These are phyloP conservation scores for Cucumis cinereus DNA, from an alignment of 306 rosid species.

Conservation along the genomic window DNA sequence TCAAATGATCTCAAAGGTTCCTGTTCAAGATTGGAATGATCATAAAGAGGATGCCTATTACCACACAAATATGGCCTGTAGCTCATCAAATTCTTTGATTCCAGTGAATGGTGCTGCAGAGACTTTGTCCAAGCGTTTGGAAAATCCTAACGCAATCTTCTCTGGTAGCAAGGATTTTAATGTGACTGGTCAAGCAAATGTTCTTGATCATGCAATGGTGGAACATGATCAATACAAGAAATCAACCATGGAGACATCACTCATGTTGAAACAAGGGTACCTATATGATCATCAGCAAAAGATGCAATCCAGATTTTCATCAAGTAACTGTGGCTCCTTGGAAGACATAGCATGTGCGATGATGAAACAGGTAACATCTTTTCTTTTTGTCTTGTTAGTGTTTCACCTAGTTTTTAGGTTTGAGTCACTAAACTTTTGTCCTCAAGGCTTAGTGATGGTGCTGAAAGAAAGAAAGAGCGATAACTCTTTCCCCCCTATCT, in stretches of 20 bases:
- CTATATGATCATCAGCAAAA: conserved; percentile 35
- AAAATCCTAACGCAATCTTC: conserved; percentile 19
- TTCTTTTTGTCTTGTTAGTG: conserved; percentile 2
- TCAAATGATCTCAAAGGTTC: conserved; percentile 25
- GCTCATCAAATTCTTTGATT: conserved; percentile 35
- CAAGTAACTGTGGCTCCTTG: conserved; percentile 57
- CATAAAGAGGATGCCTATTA: conserved; percentile 36
- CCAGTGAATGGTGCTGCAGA: conserved; percentile 36
- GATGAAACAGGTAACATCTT: conserved; percentile 59
- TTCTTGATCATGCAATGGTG: conserved; percentile 28
- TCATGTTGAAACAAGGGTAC: conserved; percentile 30
- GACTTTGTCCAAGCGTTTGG: conserved; percentile 25
- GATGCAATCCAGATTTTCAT: conserved; percentile 27
- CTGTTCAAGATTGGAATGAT: conserved; percentile 52
- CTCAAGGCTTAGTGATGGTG: background rate
- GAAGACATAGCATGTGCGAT: conserved; percentile 62
- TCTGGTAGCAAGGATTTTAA: conserved; percentile 32
- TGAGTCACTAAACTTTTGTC: background rate
- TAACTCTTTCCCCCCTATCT: background rate
- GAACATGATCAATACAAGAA: conserved; percentile 32
- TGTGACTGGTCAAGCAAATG: conserved; percentile 12
- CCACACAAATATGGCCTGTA: conserved; percentile 27
- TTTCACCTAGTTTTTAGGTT: background rate
- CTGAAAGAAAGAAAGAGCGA: background rate
- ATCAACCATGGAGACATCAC: conserved; percentile 20